phyloP scores from a whole-genome alignment of 2,329 filamentous ascomycete species.

The Mollisiaceae sp. region DNA sequence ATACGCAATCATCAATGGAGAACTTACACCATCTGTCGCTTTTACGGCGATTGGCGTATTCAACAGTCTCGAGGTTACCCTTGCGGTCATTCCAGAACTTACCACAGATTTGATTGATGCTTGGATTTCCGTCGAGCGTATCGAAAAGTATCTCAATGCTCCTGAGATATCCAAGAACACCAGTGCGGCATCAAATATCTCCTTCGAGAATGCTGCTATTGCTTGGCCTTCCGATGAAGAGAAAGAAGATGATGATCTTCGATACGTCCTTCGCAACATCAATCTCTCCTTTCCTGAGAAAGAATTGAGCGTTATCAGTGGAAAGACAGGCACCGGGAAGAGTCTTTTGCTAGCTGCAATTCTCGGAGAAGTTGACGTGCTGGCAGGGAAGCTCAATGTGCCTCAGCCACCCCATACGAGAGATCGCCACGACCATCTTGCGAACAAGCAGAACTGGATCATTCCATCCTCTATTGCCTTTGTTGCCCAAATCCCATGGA shows the following conservation, averaged over 20 bases:
- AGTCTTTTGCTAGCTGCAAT: slow-evolving; percentile 75
- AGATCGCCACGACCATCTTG: slow-evolving; percentile 66
- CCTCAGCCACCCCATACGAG: slow-evolving; percentile 55
- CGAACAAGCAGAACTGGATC: slow-evolving; percentile 68
- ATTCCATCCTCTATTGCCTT: slow-evolving; percentile 73
- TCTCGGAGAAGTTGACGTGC: slow-evolving; percentile 74
- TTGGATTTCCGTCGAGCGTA: slow-evolving; percentile 72
- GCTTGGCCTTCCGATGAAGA: slow-evolving; percentile 77
- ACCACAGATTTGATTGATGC: slow-evolving; percentile 72
- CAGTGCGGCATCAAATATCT: slow-evolving; percentile 61
- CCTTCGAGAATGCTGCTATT: slow-evolving; percentile 70
- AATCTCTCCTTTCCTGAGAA: slow-evolving; percentile 69
- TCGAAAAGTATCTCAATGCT: slow-evolving; percentile 72
- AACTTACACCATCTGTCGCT: slow-evolving; percentile 72
- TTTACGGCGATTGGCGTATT: slow-evolving; percentile 82
- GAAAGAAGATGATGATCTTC: slow-evolving; percentile 58
- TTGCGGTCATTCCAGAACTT: slow-evolving; percentile 75
- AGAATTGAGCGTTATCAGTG: slow-evolving; percentile 75
- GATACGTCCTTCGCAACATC: slow-evolving; percentile 69
- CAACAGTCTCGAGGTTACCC: slow-evolving; percentile 71
- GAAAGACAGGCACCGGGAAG: slow-evolving; percentile 80
- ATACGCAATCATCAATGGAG: slow-evolving; percentile 68
- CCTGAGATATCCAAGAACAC: slow-evolving; percentile 65
- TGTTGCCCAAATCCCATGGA: slow-evolving; percentile 76
- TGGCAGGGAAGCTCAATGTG: slow-evolving; percentile 64